Base-by-base conservation (phyloP, 2,329 filamentous ascomycete species). In the Pseudogymnoascus sp. region DNA sequence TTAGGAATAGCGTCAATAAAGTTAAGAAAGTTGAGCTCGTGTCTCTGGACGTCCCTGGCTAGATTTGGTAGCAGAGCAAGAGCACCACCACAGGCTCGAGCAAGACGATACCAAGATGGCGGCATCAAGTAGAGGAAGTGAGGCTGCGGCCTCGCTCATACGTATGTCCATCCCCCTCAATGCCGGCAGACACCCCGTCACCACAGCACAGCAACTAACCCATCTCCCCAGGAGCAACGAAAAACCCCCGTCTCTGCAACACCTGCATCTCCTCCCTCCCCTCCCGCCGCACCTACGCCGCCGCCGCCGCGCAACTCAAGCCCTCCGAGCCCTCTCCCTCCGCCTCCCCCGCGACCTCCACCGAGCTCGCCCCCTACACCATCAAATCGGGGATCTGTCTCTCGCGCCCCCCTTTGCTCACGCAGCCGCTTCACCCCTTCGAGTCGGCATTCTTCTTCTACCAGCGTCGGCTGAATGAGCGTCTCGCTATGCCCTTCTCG, bases 361-460 rank as follows among this genome's bases (percentile, higher is more conserved):
- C 45, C 14, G 16, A 28, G 14, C 36, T 37, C 41, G 41, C 61
- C 45, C 63, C 73, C 66, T 76, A 82, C 77, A 75, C 74, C 68
- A 76, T 83, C 73, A 79, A 82, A 69, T 82, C 87, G 65, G 90
- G 91, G 68, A 82, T 97, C 65, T 85, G 98, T 70, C 86, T 99
- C 68, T 95, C 92, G 54, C 91, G 95, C 28, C 86, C 95, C 60
- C 95, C 95, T 6, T 81, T 96, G 65, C 82, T 99, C 72, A 98
- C 95, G 25, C 89, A 90, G 69, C 82, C 89, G 66, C 87, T 93
- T 63, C 90, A 90, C 36, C 83, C 90, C 11, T 98, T 99, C 77
- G 95, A 99, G 77, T 90, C 92, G 73, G 83, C 93, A 68, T 98
- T 89, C 79, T 96, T 89, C 81, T 92, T 99, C 75, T 99, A 99